Conservation (phyloP, 305 asterid species). For the Fraxinus nigra region DNA sequence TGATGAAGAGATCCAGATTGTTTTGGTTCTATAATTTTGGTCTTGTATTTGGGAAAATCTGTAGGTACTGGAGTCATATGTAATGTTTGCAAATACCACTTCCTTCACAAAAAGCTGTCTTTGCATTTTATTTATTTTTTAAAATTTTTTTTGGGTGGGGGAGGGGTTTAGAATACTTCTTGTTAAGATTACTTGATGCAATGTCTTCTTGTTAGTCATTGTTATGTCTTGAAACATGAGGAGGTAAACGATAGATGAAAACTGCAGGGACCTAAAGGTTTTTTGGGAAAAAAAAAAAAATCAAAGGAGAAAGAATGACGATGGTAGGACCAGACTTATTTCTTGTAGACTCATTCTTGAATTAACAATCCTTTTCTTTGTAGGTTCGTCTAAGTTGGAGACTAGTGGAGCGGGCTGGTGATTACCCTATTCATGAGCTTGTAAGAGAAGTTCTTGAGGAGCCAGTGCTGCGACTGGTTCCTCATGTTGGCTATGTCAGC, state of each 20-base stretch:
- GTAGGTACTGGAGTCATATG: not conserved
- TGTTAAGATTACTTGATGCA: not conserved
- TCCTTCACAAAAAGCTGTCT: not conserved
- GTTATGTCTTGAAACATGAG: not conserved
- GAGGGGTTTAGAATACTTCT: not conserved
- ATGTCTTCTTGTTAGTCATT: not conserved
- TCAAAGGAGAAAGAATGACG: slow-evolving; percentile 1
- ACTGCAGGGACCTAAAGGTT: not conserved
- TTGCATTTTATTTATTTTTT: not conserved
- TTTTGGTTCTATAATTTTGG: not conserved
- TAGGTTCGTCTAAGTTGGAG: slow-evolving; percentile 84
- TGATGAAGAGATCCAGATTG: slow-evolving; percentile 9
- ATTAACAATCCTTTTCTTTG: slow-evolving; percentile 16
- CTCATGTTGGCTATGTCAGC: slow-evolving; percentile 93
- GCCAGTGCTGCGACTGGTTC: slow-evolving; percentile 77
- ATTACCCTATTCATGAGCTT: slow-evolving; percentile 66
- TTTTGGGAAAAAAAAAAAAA: not conserved
- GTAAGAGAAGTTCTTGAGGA: slow-evolving; percentile 73
- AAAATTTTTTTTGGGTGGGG: not conserved
- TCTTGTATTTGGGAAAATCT: not conserved
- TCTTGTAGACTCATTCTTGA: slow-evolving; percentile 3
- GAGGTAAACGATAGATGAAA: slow-evolving; percentile 7
- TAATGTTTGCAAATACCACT: not conserved
- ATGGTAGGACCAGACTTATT: not conserved
- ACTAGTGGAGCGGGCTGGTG: slow-evolving; percentile 50